Base-by-base conservation (phyloP, 2,329 filamentous ascomycete genomes). In the Alternaria consortialis region DNA sequence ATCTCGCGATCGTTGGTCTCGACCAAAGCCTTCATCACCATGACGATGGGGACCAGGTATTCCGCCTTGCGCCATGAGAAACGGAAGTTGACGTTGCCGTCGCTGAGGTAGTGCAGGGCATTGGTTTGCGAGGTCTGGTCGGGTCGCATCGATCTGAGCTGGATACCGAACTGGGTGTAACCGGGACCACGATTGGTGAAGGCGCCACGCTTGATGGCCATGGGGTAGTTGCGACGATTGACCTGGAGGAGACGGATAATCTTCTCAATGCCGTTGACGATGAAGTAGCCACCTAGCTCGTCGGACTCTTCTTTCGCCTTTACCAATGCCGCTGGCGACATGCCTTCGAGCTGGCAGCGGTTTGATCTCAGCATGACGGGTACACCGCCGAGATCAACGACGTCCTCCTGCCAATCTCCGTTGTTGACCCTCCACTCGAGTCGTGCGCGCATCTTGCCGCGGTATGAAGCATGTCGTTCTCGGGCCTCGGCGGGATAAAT, bases 11-110 rank as follows among this genome's bases (percentile, higher is more conserved):
- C 95, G 76, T 97, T 99, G 15, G 95, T 99, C 79, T 99, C 94
- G 2, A 95, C 87, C 51, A 99, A 83, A 1, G 95, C 94, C 82
- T 98, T 99, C 66, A 99, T 82, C 34, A 99, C 89, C 94, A 99
- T 98, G 86, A 97, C 90, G 63, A 93, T 91, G 1, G 95, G 95
- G 2, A 99, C 87, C n/a, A 99, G 87, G 74, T 93, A 99, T 80
- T 99, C 95, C 70, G 93, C 93, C 81, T 99, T 99, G 69, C 94
- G 87, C 94, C 94, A 99, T 7, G 94, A 97, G 80, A 99, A 99
- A 58, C 95, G 87, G 81, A 99, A 97, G 0, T 93, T 98, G 72
- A 98, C 90, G 79, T 97, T 98, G 66, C 95, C 95, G 77, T 99
- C 95, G 71, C 86, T 93, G 58, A 99, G 87, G 79, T 98, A 99